Evolutionary conservation across 352 stramenopile species (phyloP).

Genomic region (Phytophthora quininea): DNA sequence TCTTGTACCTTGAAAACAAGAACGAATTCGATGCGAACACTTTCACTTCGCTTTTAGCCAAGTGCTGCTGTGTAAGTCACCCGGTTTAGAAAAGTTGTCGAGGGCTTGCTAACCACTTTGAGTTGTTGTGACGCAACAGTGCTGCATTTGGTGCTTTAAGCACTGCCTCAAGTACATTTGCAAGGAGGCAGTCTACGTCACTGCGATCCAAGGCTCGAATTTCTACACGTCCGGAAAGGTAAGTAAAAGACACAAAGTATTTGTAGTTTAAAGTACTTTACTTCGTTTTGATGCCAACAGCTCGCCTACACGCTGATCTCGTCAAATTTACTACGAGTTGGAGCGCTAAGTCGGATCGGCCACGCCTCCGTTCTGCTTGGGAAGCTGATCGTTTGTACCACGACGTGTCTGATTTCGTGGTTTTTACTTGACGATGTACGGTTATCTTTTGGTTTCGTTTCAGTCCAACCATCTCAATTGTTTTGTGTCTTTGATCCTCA

Average conservation of each 20-base stretch:
- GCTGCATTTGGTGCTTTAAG: slow-evolving; percentile 88
- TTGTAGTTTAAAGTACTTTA: neutral
- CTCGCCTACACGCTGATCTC: slow-evolving; percentile 72
- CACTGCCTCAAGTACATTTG: slow-evolving; percentile 85
- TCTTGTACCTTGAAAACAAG: slow-evolving; percentile 85
- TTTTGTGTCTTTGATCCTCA: slow-evolving; percentile 4
- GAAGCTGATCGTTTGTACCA: slow-evolving; percentile 80
- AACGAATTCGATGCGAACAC: slow-evolving; percentile 77
- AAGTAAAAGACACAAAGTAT: neutral
- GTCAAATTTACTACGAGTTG: slow-evolving; percentile 71
- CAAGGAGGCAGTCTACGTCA: slow-evolving; percentile 85
- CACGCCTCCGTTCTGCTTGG: slow-evolving; percentile 72
- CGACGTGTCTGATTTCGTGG: slow-evolving; percentile 69
- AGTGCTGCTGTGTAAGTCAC: slow-evolving; percentile 73
- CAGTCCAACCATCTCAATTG: slow-evolving; percentile 1
- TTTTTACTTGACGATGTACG: slow-evolving; percentile 73
- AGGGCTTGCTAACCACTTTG: slow-evolving; percentile 7
- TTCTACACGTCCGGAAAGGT: slow-evolving; percentile 84
- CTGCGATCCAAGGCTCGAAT: slow-evolving; percentile 76
- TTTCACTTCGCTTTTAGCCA: slow-evolving; percentile 58
- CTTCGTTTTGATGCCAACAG: slow-evolving; percentile 25
- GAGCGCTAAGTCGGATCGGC: slow-evolving; percentile 69
- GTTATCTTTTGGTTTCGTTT: neutral
- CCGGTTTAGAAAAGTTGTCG: neutral
- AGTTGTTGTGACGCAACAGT: slow-evolving; percentile 42